Conservation (phyloP, 805 yeast genomes). For the Metschnikowia orientalis region DNA sequence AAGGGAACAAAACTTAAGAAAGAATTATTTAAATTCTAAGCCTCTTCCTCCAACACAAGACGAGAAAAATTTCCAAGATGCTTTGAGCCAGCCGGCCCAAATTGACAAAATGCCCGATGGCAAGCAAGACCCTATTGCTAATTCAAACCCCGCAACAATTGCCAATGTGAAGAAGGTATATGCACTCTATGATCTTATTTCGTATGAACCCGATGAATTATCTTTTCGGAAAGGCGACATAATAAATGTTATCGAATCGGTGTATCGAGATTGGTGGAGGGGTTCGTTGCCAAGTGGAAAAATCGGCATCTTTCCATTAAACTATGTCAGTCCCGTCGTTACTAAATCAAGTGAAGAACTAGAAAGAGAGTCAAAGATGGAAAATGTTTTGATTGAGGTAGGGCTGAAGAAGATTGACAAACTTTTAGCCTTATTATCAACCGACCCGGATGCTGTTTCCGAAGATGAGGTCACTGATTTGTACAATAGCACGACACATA, state of each 20-base stretch:
- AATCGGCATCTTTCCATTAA: constrained; percentile 86
- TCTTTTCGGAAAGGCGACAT: constrained; percentile 85
- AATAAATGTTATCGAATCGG: constrained; percentile 80
- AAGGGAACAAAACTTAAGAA: constrained; percentile 31
- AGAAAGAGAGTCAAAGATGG: constrained; percentile 45
- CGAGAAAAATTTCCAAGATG: constrained; percentile 5
- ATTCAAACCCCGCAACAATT: constrained; percentile 32
- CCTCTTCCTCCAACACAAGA: constrained; percentile 32
- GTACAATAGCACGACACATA: constrained; percentile 66
- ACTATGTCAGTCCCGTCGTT: constrained; percentile 78
- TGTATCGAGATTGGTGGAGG: constrained; percentile 93
- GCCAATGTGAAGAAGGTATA: constrained; percentile 61
- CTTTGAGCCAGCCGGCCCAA: not conserved
- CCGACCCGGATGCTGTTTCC: constrained; percentile 34
- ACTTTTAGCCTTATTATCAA: constrained; percentile 52
- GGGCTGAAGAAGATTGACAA: constrained; percentile 59
- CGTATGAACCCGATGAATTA: constrained; percentile 81
- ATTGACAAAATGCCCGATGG: not conserved
- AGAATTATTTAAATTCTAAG: constrained; percentile 25
- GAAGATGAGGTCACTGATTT: constrained; percentile 67
- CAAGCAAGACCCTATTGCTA: constrained; percentile 1
- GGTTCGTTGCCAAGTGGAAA: constrained; percentile 74
- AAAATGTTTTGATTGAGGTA: constrained; percentile 50
- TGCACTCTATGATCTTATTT: constrained; percentile 77
- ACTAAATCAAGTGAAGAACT: constrained; percentile 62